Base-by-base conservation (phyloP, 768 basidiomycete genomes). In the Tricholoma hemisulphureum region DNA sequence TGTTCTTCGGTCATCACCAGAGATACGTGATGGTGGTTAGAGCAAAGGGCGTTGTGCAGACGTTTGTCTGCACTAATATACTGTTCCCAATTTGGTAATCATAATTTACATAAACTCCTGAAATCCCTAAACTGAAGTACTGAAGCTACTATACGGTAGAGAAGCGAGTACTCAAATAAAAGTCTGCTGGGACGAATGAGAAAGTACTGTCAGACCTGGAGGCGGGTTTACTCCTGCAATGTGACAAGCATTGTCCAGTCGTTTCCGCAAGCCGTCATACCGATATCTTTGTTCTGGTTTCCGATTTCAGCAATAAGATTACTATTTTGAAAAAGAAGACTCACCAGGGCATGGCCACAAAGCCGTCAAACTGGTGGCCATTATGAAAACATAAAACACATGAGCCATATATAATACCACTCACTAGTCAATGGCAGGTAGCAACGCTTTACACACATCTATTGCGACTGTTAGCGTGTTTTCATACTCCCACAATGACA, bases 331-430 rank as follows among this genome's bases (percentile, higher is more conserved):
- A 55, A 55, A 26, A 43, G 57, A 56, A 31, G 39, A 68, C 74
- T 63, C 63, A 87, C 87, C 83, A 55, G 73, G 65, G 66, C 85
- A 88, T 0, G 88, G 87, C 86, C 86, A 88, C 45, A 88, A 63
- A 6, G 77, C 74, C 48, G 80, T 80, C 58, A 88, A 67, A 67
- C 79, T 79, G 46, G 1, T 26, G 32, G 28, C 35, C 50, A 41
- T 41, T 53, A 23, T 54, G 24, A 63, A 57, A 61, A 58, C 59
- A 52, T 31, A 18, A 45, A 41, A 56, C 41, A 51, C 13, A 51
- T 46, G 37, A 50, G 32, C 37, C 14, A 56, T 32, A 52, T n/a
- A 56, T 45, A 55, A 50, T 64, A 71, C 28, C 57, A 62, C 64
- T 43, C 26, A 78, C 78, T 85, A 87, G 63, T 88, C 83, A 46